Evolutionary conservation across 805 yeast genomes (phyloP).

Genomic region (Lachancea meyersii): DNA sequence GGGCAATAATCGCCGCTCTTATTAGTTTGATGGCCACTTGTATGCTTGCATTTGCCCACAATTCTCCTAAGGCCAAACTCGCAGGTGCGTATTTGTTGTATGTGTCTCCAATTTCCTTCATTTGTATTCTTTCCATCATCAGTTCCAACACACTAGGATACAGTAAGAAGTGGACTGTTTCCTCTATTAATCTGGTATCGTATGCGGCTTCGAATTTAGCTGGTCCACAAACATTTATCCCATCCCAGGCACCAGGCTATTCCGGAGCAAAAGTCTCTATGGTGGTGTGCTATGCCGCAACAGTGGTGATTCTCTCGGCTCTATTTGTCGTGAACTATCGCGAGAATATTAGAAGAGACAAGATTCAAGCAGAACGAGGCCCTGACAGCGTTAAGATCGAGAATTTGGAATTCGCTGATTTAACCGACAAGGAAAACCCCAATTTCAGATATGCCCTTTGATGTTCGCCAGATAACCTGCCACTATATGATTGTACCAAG

Average conservation of each 20-base stretch:
- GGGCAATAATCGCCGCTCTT: conserved; percentile 32
- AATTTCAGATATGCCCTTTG: conserved; percentile 34
- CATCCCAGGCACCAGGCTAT: conserved; percentile 54
- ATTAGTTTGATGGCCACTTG: conserved; percentile 32
- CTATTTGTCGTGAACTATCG: conserved; percentile 29
- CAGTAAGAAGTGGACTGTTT: conserved; percentile 59
- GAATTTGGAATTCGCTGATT: conserved; percentile 34
- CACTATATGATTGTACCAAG: too few relatives aligned
- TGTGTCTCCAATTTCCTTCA: conserved; percentile 34
- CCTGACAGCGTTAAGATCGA: conserved; percentile 14
- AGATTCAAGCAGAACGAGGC: conserved; percentile 24
- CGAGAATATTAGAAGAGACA: conserved; percentile 41
- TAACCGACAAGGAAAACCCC: conserved; percentile 41
- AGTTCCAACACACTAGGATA: conserved; percentile 59
- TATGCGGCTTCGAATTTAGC: conserved; percentile 64
- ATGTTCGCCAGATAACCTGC: too few relatives aligned
- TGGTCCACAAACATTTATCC: conserved; percentile 67
- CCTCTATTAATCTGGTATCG: conserved; percentile 54
- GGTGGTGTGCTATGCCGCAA: conserved; percentile 42
- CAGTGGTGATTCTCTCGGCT: conserved; percentile 33
- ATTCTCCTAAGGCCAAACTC: conserved; percentile 32
- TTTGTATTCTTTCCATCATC: conserved; percentile 32
- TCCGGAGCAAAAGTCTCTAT: conserved; percentile 48
- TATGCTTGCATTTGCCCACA: conserved; percentile 39
- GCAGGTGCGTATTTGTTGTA: conserved; percentile 35